A percentile compares a stretch with the other conserved stretches of the same genome.
phyloP scores from a whole-genome alignment of 352 stramenopile genomes.

The Phytophthora cryptogea region DNA sequence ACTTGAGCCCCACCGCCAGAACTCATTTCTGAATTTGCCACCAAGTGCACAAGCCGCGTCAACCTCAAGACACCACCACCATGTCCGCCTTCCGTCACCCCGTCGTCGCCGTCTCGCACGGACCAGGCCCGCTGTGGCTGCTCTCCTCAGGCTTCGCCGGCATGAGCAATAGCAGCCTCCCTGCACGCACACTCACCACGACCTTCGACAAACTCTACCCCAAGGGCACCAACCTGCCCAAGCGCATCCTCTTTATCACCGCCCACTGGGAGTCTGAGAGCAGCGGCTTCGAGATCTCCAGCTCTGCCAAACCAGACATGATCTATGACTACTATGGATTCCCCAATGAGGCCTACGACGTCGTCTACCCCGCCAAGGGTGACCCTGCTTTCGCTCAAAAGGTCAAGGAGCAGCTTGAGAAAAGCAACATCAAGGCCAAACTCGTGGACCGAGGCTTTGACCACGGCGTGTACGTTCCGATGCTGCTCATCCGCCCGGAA shows the following conservation, averaged over 20 bases:
- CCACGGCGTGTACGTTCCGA: constrained; percentile 93
- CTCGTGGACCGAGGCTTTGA: constrained; percentile 79
- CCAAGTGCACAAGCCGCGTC: neutral
- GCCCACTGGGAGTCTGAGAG: constrained; percentile 84
- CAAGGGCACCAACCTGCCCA: constrained; percentile 44
- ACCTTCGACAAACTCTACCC: constrained; percentile 47
- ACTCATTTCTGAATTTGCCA: constrained; percentile 25
- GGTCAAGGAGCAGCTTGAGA: constrained; percentile 66
- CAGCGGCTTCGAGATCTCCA: constrained; percentile 53
- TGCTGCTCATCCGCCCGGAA: constrained; percentile 88
- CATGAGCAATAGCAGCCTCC: constrained; percentile 32
- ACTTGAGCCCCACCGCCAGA: constrained; percentile 6
- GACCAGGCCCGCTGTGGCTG: constrained; percentile 56
- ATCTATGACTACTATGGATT: constrained; percentile 94
- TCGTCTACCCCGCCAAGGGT: constrained; percentile 82
- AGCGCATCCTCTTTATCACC: constrained; percentile 84
- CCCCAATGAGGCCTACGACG: constrained; percentile 81
- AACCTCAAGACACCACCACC: neutral
- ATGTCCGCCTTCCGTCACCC: constrained; percentile 38
- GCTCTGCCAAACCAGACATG: constrained; percentile 53
- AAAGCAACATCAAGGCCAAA: constrained; percentile 50
- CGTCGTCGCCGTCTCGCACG: constrained; percentile 55
- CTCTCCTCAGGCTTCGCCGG: constrained; percentile 42
- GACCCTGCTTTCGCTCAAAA: constrained; percentile 64
- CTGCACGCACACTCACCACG: constrained; percentile 26